These are phyloP conservation scores for Elasticomyces elasticus DNA, from an alignment of 495 filamentous ascomycete genomes.

Conservation along the genomic window DNA sequence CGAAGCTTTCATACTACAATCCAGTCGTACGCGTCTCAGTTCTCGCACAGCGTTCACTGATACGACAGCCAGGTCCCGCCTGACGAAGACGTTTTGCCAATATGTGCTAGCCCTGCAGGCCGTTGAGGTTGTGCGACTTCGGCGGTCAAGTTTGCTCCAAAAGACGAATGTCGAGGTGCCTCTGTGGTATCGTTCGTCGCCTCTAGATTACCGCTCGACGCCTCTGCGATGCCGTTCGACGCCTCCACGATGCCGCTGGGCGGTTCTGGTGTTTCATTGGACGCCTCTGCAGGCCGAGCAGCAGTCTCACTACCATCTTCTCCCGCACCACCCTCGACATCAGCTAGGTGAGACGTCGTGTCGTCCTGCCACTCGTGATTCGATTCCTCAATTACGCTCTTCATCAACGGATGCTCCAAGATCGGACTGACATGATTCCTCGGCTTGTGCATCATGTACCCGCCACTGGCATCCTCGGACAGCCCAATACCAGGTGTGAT, in stretches of 20 bases:
- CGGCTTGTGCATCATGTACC: background rate
- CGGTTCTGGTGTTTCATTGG: no score
- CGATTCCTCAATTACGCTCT: background rate
- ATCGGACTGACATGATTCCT: background rate
- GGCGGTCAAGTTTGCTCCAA: background rate
- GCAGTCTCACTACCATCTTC: background rate
- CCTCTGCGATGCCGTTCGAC: no score
- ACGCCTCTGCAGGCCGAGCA: no score
- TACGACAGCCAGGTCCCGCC: slow-evolving; percentile 1
- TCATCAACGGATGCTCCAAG: background rate
- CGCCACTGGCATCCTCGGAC: background rate
- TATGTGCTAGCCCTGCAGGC: background rate
- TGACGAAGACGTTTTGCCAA: background rate
- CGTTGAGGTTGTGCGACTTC: background rate
- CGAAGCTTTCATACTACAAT: background rate
- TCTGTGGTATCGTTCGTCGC: no score
- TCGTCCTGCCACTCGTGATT: background rate
- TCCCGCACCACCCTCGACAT: background rate
- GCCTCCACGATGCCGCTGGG: no score
- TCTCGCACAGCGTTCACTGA: background rate
- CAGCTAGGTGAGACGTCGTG: background rate
- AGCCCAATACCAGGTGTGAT: background rate
- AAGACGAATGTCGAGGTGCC: no score
- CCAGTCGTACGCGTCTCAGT: background rate
- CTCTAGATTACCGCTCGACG: no score